Percentiles rank a stretch among this genome's conserved stretches.
These are phyloP conservation scores for Penicillium goetzii DNA, from an alignment of 495 filamentous ascomycete species.

Conservation along the genomic window DNA sequence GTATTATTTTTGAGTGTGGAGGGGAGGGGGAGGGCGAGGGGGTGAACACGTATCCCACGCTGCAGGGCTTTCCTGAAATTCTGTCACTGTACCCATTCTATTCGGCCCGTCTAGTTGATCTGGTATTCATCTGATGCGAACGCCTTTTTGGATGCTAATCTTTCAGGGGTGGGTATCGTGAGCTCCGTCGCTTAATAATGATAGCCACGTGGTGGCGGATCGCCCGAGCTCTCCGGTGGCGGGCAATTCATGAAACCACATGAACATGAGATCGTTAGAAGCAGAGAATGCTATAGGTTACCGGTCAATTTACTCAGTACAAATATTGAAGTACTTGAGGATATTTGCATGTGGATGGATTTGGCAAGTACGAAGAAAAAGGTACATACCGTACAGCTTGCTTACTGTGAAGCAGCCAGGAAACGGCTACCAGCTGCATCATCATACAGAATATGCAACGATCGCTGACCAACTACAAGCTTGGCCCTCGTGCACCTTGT, in stretches of 20 bases:
- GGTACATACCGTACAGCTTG: background rate
- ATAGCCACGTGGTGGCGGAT: conserved; percentile 2
- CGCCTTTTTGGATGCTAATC: background rate
- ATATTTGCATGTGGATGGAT: background rate
- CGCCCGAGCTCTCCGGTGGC: background rate
- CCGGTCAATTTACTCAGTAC: background rate
- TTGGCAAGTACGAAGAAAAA: background rate
- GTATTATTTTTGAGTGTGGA: background rate
- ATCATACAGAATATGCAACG: background rate
- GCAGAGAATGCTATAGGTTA: background rate
- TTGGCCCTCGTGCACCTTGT: background rate
- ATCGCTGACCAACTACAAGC: background rate
- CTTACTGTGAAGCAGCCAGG: background rate
- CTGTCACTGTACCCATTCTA: background rate
- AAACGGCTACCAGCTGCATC: background rate
- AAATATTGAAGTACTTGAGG: background rate
- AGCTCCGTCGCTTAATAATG: background rate
- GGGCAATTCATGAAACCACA: background rate
- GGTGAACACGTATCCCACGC: background rate
- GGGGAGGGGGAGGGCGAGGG: no score
- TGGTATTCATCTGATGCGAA: background rate
- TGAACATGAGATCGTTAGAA: background rate
- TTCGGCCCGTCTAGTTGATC: background rate
- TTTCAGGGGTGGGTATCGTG: background rate
- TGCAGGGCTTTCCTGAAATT: background rate